Conservation (phyloP, 1,139 yeast genomes). For the Saccharomycopsis crataegensis region DNA sequence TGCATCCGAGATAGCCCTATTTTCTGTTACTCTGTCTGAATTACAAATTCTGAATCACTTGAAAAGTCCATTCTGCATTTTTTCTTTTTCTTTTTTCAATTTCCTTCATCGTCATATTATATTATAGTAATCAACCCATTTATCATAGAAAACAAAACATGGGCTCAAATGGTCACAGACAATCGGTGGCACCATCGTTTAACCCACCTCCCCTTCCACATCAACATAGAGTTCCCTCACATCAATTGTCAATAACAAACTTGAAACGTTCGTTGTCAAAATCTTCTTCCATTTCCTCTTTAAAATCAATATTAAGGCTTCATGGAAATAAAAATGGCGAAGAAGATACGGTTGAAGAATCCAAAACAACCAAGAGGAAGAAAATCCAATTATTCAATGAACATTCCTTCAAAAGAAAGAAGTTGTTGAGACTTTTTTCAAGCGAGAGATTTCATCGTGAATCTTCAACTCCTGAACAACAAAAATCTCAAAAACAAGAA, state of each 20-base stretch:
- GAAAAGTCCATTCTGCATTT: neutral
- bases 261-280: slow-evolving; percentile 16
- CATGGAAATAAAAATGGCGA: neutral
- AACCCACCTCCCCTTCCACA: no score
- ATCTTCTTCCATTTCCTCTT: slow-evolving; percentile 13
- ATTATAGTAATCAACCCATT: neutral
- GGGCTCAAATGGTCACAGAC: neutral
- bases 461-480: neutral
- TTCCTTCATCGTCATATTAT: neutral
- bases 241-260: slow-evolving; percentile 6
- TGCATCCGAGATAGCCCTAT: no score
- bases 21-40: no score
- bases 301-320: slow-evolving; percentile 12
- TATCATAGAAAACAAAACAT: neutral
- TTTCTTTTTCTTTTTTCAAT: neutral
- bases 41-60: neutral
- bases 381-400: slow-evolving; percentile 3
- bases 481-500: neutral
- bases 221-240: neutral
- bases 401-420: slow-evolving; percentile 8
- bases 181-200: no score
- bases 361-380: slow-evolving; percentile 1
- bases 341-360: neutral
- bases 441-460: neutral
- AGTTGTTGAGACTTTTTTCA: slow-evolving; percentile 6